These are phyloP conservation scores for Blastobotrys illinoisensis DNA, from an alignment of 1,139 yeast species.

Conservation along the genomic window DNA sequence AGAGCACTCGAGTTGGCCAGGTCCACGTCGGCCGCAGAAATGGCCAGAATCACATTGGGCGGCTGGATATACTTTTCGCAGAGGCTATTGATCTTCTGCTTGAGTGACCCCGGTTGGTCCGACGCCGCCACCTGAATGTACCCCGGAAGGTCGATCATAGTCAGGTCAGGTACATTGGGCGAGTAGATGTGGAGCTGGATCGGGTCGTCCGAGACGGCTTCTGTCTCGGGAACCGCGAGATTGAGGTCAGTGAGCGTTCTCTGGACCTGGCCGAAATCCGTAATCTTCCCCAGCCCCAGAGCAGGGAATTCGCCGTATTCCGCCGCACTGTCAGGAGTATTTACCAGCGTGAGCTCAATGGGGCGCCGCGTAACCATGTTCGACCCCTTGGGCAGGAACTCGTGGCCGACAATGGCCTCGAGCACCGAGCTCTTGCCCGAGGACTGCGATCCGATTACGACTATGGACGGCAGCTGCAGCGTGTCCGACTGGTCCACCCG, in stretches of 20 bases:
- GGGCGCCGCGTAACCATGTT: conserved; percentile 97
- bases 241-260: conserved; percentile 79
- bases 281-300: conserved; percentile 68
- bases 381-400: conserved; percentile 87
- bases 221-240: conserved; percentile 81
- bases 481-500: conserved; percentile 74
- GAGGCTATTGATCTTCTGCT: conserved; percentile 67
- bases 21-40: conserved; percentile 97
- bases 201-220: conserved; percentile 86
- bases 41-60: conserved; percentile 92
- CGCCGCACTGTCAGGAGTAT: conserved; percentile 75
- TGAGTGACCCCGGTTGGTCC: conserved; percentile 85
- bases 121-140: conserved; percentile 96
- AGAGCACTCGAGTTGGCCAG: conserved; percentile 93
- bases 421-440: conserved; percentile 94
- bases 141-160: conserved; percentile 94
- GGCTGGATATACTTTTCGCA: conserved; percentile 83
- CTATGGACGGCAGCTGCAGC: conserved; percentile 84
- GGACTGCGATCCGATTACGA: conserved; percentile 95
- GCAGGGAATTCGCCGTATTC: conserved; percentile 95
- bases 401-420: conserved; percentile 91
- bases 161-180: conserved; percentile 87
- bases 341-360: conserved; percentile 83
- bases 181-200: conserved; percentile 87
- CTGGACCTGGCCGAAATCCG: conserved; percentile 85